Evolutionary conservation across 169 alveolate genomes (phyloP), one percentile per base, ranked within the genome.

Genomic region (Cryptosporidium parvum): DNA sequence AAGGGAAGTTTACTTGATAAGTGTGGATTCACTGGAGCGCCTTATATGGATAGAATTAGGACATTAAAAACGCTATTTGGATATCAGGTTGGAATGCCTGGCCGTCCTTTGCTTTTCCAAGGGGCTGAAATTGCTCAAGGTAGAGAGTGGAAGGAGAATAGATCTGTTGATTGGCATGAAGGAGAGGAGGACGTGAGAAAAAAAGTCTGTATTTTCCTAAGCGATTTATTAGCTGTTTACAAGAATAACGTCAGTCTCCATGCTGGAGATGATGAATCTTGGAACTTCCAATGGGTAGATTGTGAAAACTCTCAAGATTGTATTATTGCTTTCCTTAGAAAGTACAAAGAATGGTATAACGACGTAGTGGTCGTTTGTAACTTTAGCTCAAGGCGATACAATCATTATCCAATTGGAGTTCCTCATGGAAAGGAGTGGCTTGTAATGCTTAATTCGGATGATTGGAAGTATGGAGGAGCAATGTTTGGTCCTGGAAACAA

Each of bases 81-180:
- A n/a, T 92, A 75, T 69, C 95, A 92, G 65, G 85, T 93, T 8
- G 95, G 95, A 21, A 71, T 85, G 85, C 94, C 94, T 12, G 95
- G 95, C 23, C 72, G 95, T 33, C 95, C 95, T 21, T 85, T 93
- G 56, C 84, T 93, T 45, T 93, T 93, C 91, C 92, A 91, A 91
- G 95, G 95, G 3, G 95, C 92, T 8, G 95, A 93, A 68, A 86
- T 93, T 58, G 95, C 93, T 12, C 94, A 91, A 31, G 95, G 95
- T 2, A 33, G 94, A 31, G 95, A 93, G 87, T 93, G 95, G 95
- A 93, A 86, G 56, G 93, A 93, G 48, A 80, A 67, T 84, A 92
- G 94, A 84, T 92, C 94, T 31, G 93, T 93, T 8, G 95, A 93
- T 68, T 93, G 95, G 95, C 93, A 93, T 80, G 95, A 93, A 39